These are phyloP conservation scores for Mediolabrus comicus DNA, from an alignment of 108 stramenopile species.

Conservation along the genomic window DNA sequence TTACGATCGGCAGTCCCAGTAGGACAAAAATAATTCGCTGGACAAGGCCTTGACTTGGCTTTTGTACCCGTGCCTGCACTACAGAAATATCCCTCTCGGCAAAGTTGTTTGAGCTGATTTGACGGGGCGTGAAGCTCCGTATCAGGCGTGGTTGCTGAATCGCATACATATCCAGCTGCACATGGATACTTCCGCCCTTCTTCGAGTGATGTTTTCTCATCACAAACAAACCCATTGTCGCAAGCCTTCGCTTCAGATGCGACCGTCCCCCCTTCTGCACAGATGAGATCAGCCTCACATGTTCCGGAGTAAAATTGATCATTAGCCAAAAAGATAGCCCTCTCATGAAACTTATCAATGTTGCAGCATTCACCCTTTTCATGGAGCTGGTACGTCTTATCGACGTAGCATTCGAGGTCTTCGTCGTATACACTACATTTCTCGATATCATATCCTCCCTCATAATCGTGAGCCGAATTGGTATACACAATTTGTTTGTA, in stretches of 20 bases:
- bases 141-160: conserved; percentile 87
- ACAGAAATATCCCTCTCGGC: conserved; percentile 71
- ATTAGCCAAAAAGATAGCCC: conserved; percentile 46
- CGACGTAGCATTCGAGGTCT: conserved; percentile 45
- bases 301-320: conserved; percentile 83
- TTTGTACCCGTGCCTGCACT: conserved; percentile 58
- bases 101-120: conserved; percentile 64
- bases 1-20: conserved; percentile 67
- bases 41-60: conserved; percentile 55
- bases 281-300: conserved; percentile 89
- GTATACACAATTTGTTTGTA: conserved; percentile 51
- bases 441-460: conserved; percentile 48
- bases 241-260: conserved; percentile 68
- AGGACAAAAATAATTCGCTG: conserved; percentile 73
- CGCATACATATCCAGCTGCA: conserved; percentile 75
- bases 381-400: conserved; percentile 36
- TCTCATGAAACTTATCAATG: conserved; percentile 16
- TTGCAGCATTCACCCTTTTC: conserved; percentile 48
- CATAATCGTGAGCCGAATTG: conserved; percentile 40
- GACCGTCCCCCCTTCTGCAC: conserved; percentile 35
- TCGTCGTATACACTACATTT: conserved; percentile 41
- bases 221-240: conserved; percentile 80
- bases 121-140: conserved; percentile 53
- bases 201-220: conserved; percentile 60
- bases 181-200: conserved; percentile 50